These are phyloP conservation scores for Penicillium longicatenatum DNA, from an alignment of 495 filamentous ascomycete species.

Conservation along the genomic window DNA sequence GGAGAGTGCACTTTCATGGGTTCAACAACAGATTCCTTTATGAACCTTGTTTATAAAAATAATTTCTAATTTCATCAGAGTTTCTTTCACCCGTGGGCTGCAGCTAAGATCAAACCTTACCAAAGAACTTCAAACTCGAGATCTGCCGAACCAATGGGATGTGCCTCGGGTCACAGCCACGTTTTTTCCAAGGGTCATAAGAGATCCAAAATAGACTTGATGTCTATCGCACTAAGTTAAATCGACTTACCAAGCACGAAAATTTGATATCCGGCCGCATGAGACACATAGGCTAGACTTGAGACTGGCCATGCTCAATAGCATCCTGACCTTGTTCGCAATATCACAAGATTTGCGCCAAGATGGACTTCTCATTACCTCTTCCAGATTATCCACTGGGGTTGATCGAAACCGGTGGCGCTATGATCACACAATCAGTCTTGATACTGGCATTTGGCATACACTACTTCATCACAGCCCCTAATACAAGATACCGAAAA, in stretches of 20 bases:
- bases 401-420: background rate
- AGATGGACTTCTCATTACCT: background rate
- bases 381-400: background rate
- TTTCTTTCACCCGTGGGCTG: background rate
- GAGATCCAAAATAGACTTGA: background rate
- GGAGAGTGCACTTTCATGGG: constrained; percentile 24
- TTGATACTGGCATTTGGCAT: background rate
- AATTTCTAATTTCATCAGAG: background rate
- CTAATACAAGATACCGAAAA: background rate
- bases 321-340: too few species aligned
- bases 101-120: background rate
- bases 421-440: background rate
- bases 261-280: too few species aligned
- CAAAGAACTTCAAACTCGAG: background rate
- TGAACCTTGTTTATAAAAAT: background rate
- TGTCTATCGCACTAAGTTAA: background rate
- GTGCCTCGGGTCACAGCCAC: background rate
- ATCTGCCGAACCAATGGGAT: background rate
- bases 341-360: too few species aligned
- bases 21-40: background rate
- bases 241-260: too few species aligned
- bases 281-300: too few species aligned
- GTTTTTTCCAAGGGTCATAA: background rate
- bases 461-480: background rate
- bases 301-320: too few species aligned